phyloP scores from a whole-genome alignment of 1,284 basidiomycete species.

The Marasmius oreades region DNA sequence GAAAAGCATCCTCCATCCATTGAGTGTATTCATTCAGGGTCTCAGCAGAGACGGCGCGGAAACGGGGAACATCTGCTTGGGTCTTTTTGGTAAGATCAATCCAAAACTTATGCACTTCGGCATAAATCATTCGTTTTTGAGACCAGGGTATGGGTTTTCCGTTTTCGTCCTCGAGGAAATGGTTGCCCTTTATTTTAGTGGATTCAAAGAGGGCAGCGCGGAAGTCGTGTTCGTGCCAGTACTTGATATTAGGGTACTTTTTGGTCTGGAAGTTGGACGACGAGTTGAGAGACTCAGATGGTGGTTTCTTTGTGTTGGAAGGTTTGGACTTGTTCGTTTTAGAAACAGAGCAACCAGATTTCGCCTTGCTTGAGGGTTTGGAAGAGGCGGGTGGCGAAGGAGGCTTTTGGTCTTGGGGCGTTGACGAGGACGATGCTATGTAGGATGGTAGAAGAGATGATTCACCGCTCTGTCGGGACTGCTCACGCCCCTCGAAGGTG shows the following conservation, averaged over 20 bases:
- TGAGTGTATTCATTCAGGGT: background rate
- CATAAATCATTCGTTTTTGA: background rate
- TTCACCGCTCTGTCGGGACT: no score
- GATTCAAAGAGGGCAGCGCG: background rate
- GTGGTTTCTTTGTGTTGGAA: background rate
- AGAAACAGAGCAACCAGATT: background rate
- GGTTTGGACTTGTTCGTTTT: background rate
- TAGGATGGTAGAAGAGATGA: no score
- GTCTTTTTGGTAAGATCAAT: background rate
- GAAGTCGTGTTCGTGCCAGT: background rate
- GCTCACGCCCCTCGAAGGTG: no score
- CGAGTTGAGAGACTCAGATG: background rate
- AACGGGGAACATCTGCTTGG: background rate
- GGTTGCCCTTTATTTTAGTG: background rate
- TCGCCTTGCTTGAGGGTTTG: background rate
- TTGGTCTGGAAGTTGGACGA: background rate
- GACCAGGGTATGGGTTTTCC: background rate
- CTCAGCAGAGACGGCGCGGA: background rate
- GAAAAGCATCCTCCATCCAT: background rate
- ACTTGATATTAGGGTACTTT: background rate
- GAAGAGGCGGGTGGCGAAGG: background rate
- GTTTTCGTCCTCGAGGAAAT: background rate
- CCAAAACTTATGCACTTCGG: background rate
- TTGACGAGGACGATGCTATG: background rate
- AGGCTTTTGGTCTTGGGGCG: background rate